phyloP scores from a whole-genome alignment of 1,284 basidiomycete species.

The Cryptococcus maquisensis region DNA sequence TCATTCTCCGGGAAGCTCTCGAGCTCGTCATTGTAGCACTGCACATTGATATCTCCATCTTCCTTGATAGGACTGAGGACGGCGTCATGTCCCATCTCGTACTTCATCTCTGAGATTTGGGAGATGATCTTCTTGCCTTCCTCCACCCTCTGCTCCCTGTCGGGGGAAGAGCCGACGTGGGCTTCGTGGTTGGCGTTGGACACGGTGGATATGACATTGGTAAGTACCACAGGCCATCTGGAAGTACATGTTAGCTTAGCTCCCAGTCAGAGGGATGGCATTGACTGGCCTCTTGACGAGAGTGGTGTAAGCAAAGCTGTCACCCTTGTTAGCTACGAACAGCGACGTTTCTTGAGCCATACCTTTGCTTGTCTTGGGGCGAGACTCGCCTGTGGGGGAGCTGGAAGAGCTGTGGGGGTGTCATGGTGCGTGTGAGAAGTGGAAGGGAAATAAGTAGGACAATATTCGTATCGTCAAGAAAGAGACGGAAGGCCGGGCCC shows the following conservation, averaged over 20 bases:
- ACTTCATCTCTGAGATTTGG: constrained; percentile 74
- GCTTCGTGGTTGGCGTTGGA: constrained; percentile 59
- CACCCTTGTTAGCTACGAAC: constrained; percentile 45
- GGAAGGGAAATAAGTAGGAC: too few species aligned
- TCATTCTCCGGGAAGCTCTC: constrained; percentile 54
- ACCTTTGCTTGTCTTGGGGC: constrained; percentile 47
- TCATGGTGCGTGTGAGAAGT: not conserved
- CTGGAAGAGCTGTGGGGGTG: constrained; percentile 25
- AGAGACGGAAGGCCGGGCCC: too few species aligned
- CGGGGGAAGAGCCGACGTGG: constrained; percentile 27
- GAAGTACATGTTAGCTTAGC: constrained; percentile 42
- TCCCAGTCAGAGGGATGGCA: constrained; percentile 29
- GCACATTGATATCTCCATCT: constrained; percentile 66
- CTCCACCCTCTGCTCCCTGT: constrained; percentile 41
- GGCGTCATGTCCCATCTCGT: constrained; percentile 80
- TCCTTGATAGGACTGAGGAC: constrained; percentile 65
- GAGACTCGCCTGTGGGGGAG: constrained; percentile 38
- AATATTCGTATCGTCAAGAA: too few species aligned
- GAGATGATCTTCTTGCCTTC: constrained; percentile 80
- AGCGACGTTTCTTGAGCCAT: constrained; percentile 28
- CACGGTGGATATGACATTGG: constrained; percentile 69
- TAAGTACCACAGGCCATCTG: constrained; percentile 83
- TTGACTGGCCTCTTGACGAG: constrained; percentile 33
- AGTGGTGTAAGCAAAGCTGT: constrained; percentile 38
- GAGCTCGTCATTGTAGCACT: constrained; percentile 71